Evolutionary conservation across 2,329 filamentous ascomycete genomes (phyloP), one percentile per base, ranked within the genome.

Genomic region (Colletotrichum magnum): DNA sequence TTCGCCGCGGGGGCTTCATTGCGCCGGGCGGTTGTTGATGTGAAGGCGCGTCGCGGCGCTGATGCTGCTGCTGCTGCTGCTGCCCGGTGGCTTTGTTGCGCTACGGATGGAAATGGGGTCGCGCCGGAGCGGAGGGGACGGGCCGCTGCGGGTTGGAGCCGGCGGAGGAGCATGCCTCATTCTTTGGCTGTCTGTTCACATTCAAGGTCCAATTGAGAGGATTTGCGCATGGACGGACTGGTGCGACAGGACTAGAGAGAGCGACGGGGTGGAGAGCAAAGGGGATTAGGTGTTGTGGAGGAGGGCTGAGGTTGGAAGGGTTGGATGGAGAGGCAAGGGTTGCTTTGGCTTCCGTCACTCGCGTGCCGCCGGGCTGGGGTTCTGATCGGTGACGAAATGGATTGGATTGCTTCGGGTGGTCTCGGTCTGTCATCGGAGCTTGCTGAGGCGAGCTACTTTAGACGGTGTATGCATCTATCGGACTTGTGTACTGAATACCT

Each of bases 81-180:
- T 24, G 21, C 18, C 18, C 18, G 18, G 52, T 21, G 18, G 64
- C 43, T 36, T 39, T 54, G 58, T 56, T 36, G 39, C 47, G 39
- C 7, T 12, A 5, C 13, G 18, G n/a, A 13, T 13, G 48, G 41
- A 6, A 16, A 36, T 41, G 56, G 43, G 60, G 60, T 48, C 24
- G 64, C 51, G 56, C 66, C 60, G 60, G 58, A 66, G 66, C 67
- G 66, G 69, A 71, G 63, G 69, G 68, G 72, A 69, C 71, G 64
- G 61, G 75, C 76, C 76, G 78, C 74, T 71, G 75, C 71, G 73
- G 73, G 69, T 61, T 72, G 72, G 69, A 73, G 56, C 73, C 76
- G 77, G 72, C 82, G 85, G 80, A 84, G 79, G 85, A 84, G 86
- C 89, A 91, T 92, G 82, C 88, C 88, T 89, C 88, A 90, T 90